Evolutionary conservation across 2,329 filamentous ascomycete species (phyloP).

Genomic region (Penicillium sp.): DNA sequence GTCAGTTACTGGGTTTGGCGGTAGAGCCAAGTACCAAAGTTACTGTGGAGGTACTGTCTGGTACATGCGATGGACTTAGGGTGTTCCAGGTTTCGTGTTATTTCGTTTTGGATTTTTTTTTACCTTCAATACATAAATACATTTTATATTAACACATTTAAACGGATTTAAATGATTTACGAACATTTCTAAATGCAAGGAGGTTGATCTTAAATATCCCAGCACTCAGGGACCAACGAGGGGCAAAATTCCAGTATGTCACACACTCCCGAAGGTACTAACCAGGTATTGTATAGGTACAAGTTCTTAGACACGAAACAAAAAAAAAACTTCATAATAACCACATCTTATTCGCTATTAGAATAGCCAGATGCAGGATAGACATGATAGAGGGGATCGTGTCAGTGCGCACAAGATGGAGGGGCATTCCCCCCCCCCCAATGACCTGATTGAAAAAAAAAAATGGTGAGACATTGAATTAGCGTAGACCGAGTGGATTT

Average conservation of each 20-base stretch:
- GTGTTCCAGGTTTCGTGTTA: neutral
- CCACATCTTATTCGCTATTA: slow-evolving; percentile 1
- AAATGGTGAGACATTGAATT: slow-evolving; percentile 3
- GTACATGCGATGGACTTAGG: slow-evolving; percentile 10
- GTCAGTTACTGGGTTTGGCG: slow-evolving; percentile 15
- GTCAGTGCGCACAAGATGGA: neutral
- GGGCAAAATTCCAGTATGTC: slow-evolving; percentile 11
- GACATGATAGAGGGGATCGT: slow-evolving; percentile 15
- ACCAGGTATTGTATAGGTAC: neutral
- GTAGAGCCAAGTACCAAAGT: slow-evolving; percentile 27
- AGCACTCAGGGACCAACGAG: slow-evolving; percentile 2
- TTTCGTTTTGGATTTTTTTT: neutral
- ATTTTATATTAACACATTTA: neutral
- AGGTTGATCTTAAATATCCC: neutral
- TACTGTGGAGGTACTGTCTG: slow-evolving; percentile 20
- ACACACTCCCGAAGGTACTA: neutral
- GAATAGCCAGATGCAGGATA: slow-evolving; percentile 2
- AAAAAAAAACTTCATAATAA: neutral
- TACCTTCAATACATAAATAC: neutral
- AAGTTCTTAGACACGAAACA: neutral
- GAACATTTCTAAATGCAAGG: slow-evolving; percentile 9
- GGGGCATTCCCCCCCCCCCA: slow-evolving; percentile 3
- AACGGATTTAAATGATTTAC: neutral
- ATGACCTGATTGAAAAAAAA: neutral
- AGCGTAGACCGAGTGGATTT: neutral